Base-by-base conservation (phyloP, 257 asterid species). In the Ilex aquifolium region DNA sequence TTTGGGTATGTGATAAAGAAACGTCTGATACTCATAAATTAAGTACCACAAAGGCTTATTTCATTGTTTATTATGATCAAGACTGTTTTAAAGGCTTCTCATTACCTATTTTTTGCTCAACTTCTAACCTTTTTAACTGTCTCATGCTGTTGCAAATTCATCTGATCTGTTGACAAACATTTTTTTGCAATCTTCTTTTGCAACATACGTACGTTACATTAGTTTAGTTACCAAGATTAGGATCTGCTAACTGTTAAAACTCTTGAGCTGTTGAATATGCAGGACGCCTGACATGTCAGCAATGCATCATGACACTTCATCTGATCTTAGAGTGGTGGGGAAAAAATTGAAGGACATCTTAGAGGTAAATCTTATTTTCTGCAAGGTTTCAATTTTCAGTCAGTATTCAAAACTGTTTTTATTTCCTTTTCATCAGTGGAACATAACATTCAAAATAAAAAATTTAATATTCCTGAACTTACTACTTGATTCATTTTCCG, bases 271-370 rank as follows among this genome's bases (percentile, higher is more conserved):
- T 62, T 4, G 44, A 58, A 57, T 67, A 62, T 61, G 70, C 90
- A 91, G 96, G 83, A 88, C 98, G 36, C 96, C 98, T 4, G 95
- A 78, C 7, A 83, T 88, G 92, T 88, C 98, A 11, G 95, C 96
- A 17, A 88, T 91, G 89, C 98, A 91, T 74, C 95, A 86, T 57
- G 98, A 91, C 68, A 71, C 82, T 7, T 75, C 96, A 8, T 40
- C 91, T 32, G 96, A 91, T 78, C 79, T 91, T 69, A 80, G 62
- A 65, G 85, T 79, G 36, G 98, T 91, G 39, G 79, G 82, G 31
- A 71, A 74, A 21, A 85, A 80, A 77, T 69, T 91, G 59, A 88
- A 79, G 80, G 86, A 70, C 32, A 57, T 76, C 53, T 69, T 88
- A 48, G 93, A 84, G 93, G 95, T 88, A 81, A 29, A 40, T 9